Conservation (phyloP, 208 protist genomes). For the Acanthamoeba triangularis region DNA sequence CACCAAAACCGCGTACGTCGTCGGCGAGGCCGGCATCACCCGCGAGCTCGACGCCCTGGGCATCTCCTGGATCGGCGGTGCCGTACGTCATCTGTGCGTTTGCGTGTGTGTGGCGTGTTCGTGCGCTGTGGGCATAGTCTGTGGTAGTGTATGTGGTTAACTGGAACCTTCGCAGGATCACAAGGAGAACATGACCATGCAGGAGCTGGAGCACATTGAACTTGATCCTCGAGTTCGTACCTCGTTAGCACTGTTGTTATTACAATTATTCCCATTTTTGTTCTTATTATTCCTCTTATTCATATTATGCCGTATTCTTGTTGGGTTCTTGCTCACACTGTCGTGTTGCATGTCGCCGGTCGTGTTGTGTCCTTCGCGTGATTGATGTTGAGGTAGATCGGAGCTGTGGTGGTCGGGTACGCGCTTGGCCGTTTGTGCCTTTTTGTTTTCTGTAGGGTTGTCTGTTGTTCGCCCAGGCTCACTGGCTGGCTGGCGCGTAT, state of each 20-base stretch:
- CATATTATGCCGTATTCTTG: not conserved
- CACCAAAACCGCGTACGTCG: slow-evolving; percentile 86
- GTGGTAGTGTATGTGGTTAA: not conserved
- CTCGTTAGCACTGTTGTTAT: too few relatives aligned
- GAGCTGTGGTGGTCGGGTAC: slow-evolving; percentile 78
- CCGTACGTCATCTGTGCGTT: not conserved
- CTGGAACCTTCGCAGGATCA: not conserved
- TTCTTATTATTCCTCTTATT: not conserved
- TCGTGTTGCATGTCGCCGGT: not conserved
- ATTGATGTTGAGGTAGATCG: slow-evolving; percentile 35
- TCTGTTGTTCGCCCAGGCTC: not conserved
- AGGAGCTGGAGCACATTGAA: slow-evolving; percentile 70
- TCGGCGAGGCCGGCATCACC: slow-evolving; percentile 86
- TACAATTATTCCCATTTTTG: too few relatives aligned
- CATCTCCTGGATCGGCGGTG: slow-evolving; percentile 55
- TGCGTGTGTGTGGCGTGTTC: not conserved
- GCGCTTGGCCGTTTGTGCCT: not conserved
- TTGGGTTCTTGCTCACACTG: not conserved
- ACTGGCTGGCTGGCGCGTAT: not conserved
- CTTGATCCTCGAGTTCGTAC: slow-evolving; percentile 46
- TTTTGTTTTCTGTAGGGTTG: not conserved
- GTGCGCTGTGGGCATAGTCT: not conserved
- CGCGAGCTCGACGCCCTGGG: slow-evolving; percentile 77
- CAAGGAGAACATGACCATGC: slow-evolving; percentile 70
- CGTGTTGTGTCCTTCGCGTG: not conserved